A percentile compares a stretch with the other conserved stretches of the same genome.
Evolutionary conservation across 257 asterid genomes (phyloP).

Genomic region (Avicennia marina): DNA sequence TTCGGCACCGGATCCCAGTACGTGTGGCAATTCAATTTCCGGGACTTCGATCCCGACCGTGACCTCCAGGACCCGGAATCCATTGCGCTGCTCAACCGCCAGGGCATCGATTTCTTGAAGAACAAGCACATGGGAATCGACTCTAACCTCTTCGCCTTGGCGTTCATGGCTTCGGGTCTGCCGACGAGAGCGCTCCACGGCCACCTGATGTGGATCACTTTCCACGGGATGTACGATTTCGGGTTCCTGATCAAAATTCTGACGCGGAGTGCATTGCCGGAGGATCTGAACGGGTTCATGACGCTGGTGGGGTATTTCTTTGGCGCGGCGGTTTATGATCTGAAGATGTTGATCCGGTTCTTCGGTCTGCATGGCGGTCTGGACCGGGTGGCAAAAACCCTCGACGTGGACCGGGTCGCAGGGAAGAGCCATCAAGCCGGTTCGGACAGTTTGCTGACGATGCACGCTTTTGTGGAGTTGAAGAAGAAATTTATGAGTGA

Average conservation of each 20-base stretch:
- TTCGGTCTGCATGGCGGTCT: constrained; percentile 16
- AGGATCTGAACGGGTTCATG: background rate
- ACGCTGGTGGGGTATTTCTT: background rate
- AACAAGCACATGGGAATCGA: constrained; percentile 10
- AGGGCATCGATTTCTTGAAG: constrained; percentile 18
- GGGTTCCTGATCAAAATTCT: constrained; percentile 17
- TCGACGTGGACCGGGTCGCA: background rate
- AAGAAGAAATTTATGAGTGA: no score
- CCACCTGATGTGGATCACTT: constrained; percentile 28
- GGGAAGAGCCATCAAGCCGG: constrained; percentile 27
- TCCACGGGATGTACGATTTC: constrained; percentile 27
- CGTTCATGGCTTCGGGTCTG: background rate
- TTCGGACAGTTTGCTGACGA: constrained; percentile 9
- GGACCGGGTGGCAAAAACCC: background rate
- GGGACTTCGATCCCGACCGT: constrained; percentile 19
- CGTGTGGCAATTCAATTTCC: constrained; percentile 37
- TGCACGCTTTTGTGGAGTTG: constrained; percentile 10
- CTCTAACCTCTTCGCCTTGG: background rate
- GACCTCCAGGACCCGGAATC: constrained; percentile 22
- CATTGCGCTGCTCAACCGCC: constrained; percentile 3
- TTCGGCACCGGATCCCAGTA: background rate
- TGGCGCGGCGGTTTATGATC: constrained; percentile 22
- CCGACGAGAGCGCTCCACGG: background rate
- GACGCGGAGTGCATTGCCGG: constrained; percentile 7
- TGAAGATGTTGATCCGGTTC: no score